These are phyloP conservation scores for Turritis glabra DNA, from an alignment of 345 rosid species.

Conservation along the genomic window DNA sequence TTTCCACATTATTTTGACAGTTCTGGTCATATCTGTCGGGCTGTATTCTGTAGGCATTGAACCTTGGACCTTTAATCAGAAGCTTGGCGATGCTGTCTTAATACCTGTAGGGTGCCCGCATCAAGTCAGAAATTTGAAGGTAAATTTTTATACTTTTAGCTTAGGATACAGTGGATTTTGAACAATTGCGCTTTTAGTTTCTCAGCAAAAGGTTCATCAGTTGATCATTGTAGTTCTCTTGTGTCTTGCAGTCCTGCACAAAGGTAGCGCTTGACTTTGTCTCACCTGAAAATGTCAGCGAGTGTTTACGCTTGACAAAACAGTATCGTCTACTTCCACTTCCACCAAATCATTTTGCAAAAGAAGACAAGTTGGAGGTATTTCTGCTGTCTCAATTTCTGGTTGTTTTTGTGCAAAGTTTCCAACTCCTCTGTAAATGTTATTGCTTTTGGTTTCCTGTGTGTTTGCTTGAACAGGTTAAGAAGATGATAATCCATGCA, in stretches of 20 bases:
- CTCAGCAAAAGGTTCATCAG: neutral
- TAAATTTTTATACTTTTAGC: neutral
- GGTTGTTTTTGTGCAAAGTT: neutral
- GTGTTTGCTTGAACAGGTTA: slow-evolving; percentile 30
- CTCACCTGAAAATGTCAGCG: slow-evolving; percentile 60
- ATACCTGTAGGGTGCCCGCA: slow-evolving; percentile 43
- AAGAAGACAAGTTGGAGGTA: slow-evolving; percentile 70
- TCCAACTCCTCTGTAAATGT: neutral
- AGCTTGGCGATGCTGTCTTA: slow-evolving; percentile 42
- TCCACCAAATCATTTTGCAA: slow-evolving; percentile 54
- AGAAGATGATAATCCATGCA: slow-evolving; percentile 36
- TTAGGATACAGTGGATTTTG: neutral
- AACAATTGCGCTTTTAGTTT: neutral
- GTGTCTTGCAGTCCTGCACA: slow-evolving; percentile 55
- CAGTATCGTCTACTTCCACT: slow-evolving; percentile 68
- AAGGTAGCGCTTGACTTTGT: slow-evolving; percentile 69
- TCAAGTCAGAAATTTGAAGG: slow-evolving; percentile 44
- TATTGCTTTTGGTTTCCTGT: neutral
- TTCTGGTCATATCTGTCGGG: neutral
- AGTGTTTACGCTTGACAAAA: slow-evolving; percentile 58
- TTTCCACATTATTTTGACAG: neutral
- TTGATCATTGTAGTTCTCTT: neutral
- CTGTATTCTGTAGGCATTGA: slow-evolving; percentile 36
- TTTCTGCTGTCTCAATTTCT: neutral
- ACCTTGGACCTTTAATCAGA: slow-evolving; percentile 42